These are phyloP conservation scores for Apiospora phragmitis DNA, from an alignment of 2,329 filamentous ascomycete species.

Conservation along the genomic window DNA sequence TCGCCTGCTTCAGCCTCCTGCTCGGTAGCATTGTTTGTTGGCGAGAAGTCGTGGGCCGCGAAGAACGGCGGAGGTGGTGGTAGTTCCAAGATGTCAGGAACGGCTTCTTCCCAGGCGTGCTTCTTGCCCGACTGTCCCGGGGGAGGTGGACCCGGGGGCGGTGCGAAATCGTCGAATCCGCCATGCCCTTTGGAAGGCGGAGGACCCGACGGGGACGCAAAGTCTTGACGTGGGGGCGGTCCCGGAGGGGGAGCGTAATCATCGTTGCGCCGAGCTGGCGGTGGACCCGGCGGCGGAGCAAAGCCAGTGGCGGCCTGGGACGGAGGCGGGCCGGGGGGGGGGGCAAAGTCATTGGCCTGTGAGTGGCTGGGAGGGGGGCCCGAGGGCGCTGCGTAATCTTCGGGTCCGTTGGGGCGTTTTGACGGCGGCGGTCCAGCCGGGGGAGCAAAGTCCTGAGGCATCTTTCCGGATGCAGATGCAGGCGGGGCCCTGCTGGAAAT, in stretches of 20 bases:
- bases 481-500: slow-evolving; percentile 22
- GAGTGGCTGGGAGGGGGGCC: slow-evolving; percentile 27
- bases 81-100: slow-evolving; percentile 71
- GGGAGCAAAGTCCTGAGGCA: slow-evolving; percentile 18
- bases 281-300: slow-evolving; percentile 32
- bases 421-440: slow-evolving; percentile 27
- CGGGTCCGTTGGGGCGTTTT: slow-evolving; percentile 12
- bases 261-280: slow-evolving; percentile 26
- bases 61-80: slow-evolving; percentile 72
- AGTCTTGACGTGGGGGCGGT: slow-evolving; percentile 23
- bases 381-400: slow-evolving; percentile 24
- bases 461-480: slow-evolving; percentile 20
- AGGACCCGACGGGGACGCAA: slow-evolving; percentile 15
- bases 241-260: slow-evolving; percentile 34
- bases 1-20: slow-evolving; percentile 65
- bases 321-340: slow-evolving; percentile 38
- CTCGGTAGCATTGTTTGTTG: slow-evolving; percentile 68
- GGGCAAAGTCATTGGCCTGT: slow-evolving; percentile 28
- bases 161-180: slow-evolving; percentile 29
- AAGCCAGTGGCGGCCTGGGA: slow-evolving; percentile 19
- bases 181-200: slow-evolving; percentile 25
- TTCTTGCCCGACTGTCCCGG: slow-evolving; percentile 18
- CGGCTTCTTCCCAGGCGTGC: slow-evolving; percentile 70
- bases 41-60: slow-evolving; percentile 62
- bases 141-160: slow-evolving; percentile 39